These are phyloP conservation scores for Colletotrichum sp. DNA, from an alignment of 2,329 filamentous ascomycete genomes.

Conservation along the genomic window DNA sequence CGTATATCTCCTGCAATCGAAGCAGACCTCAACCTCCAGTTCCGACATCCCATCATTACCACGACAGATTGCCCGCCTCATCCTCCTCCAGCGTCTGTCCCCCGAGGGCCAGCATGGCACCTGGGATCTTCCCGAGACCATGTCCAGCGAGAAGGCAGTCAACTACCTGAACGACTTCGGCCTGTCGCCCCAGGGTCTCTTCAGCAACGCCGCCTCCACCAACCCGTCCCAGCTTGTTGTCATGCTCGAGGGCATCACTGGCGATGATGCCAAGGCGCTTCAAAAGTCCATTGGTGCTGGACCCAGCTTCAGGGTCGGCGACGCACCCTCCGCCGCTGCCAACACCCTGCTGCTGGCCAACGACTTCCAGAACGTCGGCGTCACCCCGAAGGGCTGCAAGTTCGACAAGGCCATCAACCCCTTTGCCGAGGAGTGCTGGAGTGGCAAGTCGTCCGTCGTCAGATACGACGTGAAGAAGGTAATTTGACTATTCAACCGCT, in stretches of 20 bases:
- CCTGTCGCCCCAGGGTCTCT: conserved; percentile 54
- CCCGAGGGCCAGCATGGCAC: conserved; percentile 51
- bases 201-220: conserved; percentile 42
- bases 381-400: conserved; percentile 41
- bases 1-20: conserved; percentile 57
- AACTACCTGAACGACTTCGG: conserved; percentile 66
- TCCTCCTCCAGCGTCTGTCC: conserved; percentile 63
- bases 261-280: conserved; percentile 44
- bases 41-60: conserved; percentile 48
- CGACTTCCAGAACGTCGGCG: conserved; percentile 44
- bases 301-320: conserved; percentile 55
- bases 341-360: conserved; percentile 47
- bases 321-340: conserved; percentile 47
- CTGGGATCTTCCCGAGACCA: conserved; percentile 48
- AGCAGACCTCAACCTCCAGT: conserved; percentile 29
- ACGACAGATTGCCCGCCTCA: conserved; percentile 60
- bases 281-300: conserved; percentile 45
- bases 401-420: conserved; percentile 46
- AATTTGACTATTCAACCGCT: not conserved
- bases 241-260: conserved; percentile 61
- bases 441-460: conserved; percentile 44
- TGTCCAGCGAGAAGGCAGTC: conserved; percentile 53
- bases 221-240: conserved; percentile 62
- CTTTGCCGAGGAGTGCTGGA: conserved; percentile 50
- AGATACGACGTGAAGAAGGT: conserved; percentile 52